Evolutionary conservation across 2,329 filamentous ascomycete species (phyloP).

Genomic region (Onygenales sp.): DNA sequence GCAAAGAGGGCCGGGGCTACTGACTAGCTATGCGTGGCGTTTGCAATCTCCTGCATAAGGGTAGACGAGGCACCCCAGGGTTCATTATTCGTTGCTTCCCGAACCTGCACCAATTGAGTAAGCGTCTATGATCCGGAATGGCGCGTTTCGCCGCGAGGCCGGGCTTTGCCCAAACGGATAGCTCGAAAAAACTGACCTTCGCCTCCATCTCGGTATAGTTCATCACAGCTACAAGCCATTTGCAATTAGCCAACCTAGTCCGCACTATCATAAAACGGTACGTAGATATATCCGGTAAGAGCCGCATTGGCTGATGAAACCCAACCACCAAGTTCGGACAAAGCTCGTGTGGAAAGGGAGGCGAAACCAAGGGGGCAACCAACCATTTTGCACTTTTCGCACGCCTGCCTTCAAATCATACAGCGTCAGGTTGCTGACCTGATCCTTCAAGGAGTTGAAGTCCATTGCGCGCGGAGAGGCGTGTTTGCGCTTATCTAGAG

Average conservation of each 20-base stretch:
- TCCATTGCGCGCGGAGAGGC: slow-evolving; percentile 53
- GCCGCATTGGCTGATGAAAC: background rate
- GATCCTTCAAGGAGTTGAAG: slow-evolving; percentile 72
- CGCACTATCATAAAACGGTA: background rate
- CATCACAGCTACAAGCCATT: slow-evolving; percentile 64
- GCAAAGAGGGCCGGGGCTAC: slow-evolving; percentile 24
- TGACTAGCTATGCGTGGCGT: slow-evolving; percentile 96
- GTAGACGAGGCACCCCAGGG: slow-evolving; percentile 84
- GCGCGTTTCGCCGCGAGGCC: slow-evolving; percentile 1
- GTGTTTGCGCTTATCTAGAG: background rate
- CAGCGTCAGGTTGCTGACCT: slow-evolving; percentile 82
- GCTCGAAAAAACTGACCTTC: slow-evolving; percentile 37
- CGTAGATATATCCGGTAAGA: background rate
- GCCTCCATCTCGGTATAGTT: slow-evolving; percentile 93
- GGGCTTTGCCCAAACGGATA: background rate
- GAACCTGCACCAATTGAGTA: slow-evolving; percentile 51
- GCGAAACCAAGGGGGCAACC: slow-evolving; percentile 15
- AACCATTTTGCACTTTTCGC: slow-evolving; percentile 95
- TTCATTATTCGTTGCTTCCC: slow-evolving; percentile 98
- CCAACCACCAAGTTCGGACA: background rate
- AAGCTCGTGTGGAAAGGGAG: background rate
- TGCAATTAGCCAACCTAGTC: slow-evolving; percentile 4
- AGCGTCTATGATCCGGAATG: background rate
- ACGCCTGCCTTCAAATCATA: slow-evolving; percentile 95
- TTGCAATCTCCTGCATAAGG: slow-evolving; percentile 95